Base-by-base conservation (phyloP, 1,139 yeast genomes). In the Scheffersomyces quercinus region DNA sequence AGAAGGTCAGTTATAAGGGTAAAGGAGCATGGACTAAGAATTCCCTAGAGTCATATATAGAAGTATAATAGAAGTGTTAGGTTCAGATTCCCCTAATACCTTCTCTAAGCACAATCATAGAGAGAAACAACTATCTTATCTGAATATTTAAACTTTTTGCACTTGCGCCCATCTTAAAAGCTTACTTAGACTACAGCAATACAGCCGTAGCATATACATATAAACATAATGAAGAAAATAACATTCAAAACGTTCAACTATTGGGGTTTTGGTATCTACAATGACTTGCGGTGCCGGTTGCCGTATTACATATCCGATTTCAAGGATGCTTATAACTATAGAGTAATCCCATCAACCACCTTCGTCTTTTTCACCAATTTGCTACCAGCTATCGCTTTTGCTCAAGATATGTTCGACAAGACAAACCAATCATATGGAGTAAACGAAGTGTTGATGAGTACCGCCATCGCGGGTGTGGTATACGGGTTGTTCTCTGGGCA, bases 341-440 rank as follows among this genome's bases (percentile, higher is more conserved):
- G 98, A 54, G 95, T 90, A n/a, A 72, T 93, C 2, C 98, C 99
- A 0, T 75, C 96, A 0, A 84, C 90, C 1, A 67, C 87, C 2
- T 90, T 79, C 60, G 86, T 91, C 36, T 91, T 87, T 65, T 88
- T 93, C 71, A 89, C 96, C 40, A 93, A 93, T 60, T 63, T 93
- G 36, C 70, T 93, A 28, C 99, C 99, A 1, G 98, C 98, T 0
- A 78, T 93, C 37, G 97, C 98, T 0, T 93, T 93, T 73, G 96
- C 98, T 1, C 97, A 90, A 59, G 99, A 93, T 62, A 86, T 91
- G 97, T 90, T 89, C 62, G 90, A 91, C 65, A 82, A 88, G 47
- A 93, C 99, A 0, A 68, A 86, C 45, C 83, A 87, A 54, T 77
- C 91, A 24, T 93, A 88, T 58, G 99, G 99, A 2, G 87, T 93